Evolutionary conservation across 192 early-diverging fungal species (phyloP).

Genomic region (Mortierella claussenii): DNA sequence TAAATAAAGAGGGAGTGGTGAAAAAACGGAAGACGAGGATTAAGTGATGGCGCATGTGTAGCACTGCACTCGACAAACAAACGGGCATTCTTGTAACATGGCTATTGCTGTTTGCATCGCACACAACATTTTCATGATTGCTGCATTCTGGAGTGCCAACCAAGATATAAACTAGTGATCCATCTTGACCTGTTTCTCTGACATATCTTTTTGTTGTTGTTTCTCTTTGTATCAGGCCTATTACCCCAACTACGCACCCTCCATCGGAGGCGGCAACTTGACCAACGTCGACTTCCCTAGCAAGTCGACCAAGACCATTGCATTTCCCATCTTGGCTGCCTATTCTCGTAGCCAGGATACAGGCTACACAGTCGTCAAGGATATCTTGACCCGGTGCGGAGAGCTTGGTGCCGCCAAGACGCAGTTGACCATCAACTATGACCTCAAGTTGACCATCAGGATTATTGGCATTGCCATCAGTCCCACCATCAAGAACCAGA

Average conservation of each 20-base stretch:
- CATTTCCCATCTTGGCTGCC: slow-evolving; percentile 55
- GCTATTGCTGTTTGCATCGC: too few relatives aligned
- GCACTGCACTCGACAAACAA: too few relatives aligned
- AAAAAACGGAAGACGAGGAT: too few relatives aligned
- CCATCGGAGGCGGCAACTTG: slow-evolving; percentile 60
- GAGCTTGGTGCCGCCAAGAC: slow-evolving; percentile 16
- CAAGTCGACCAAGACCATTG: slow-evolving; percentile 46
- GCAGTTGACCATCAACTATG: slow-evolving; percentile 56
- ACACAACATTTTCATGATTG: too few relatives aligned
- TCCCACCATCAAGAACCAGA: slow-evolving; percentile 52
- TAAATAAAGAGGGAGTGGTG: too few relatives aligned
- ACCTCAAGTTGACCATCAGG: slow-evolving; percentile 58
- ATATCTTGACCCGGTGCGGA: slow-evolving; percentile 59
- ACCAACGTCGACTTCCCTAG: slow-evolving; percentile 51
- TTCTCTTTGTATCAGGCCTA: slow-evolving; percentile 55
- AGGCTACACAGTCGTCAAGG: slow-evolving; percentile 44
- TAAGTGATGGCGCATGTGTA: too few relatives aligned
- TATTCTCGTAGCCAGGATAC: slow-evolving; percentile 43
- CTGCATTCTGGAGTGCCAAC: background rate
- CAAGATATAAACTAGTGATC: background rate
- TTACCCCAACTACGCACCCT: slow-evolving; percentile 54
- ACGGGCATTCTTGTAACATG: too few relatives aligned
- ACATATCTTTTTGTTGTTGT: background rate
- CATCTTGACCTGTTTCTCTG: background rate
- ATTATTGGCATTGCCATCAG: slow-evolving; percentile 58